These are phyloP conservation scores for Tulasnella sp. DNA, from an alignment of 768 basidiomycete species.

Conservation along the genomic window DNA sequence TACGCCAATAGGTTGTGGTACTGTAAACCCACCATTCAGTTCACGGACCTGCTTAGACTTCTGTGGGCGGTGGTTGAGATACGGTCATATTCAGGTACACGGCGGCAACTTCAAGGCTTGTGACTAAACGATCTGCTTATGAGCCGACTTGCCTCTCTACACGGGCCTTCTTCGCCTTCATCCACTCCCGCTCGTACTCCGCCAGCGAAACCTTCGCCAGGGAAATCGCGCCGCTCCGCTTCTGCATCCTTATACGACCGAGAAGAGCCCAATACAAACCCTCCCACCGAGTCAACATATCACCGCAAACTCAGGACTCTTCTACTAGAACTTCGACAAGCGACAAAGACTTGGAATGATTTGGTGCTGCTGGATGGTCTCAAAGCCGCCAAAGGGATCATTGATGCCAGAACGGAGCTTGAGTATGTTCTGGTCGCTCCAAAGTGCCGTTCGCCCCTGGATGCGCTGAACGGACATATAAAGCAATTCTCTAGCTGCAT, in stretches of 20 bases:
- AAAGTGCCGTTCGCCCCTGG: constrained; percentile 23
- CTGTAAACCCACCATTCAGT: too few species aligned
- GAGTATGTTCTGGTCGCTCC: constrained; percentile 42
- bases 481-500: constrained; percentile 44
- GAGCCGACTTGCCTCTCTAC: constrained; percentile 65
- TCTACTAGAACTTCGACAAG: constrained; percentile 53
- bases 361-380: constrained; percentile 69
- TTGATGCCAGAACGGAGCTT: constrained; percentile 73
- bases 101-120: too few species aligned
- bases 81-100: too few species aligned
- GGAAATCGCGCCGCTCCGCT: constrained; percentile 29
- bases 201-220: constrained; percentile 26
- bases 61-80: too few species aligned
- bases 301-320: constrained; percentile 65
- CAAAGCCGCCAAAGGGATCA: constrained; percentile 55
- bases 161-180: constrained; percentile 65
- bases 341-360: constrained; percentile 71
- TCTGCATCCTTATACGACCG: constrained; percentile 31
- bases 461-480: neutral
- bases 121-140: constrained; percentile 22
- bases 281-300: constrained; percentile 52
- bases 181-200: constrained; percentile 45
- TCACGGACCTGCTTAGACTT: too few species aligned
- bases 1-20: too few species aligned
- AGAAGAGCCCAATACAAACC: neutral